Conservation (phyloP, 78 protist genomes). For the Pigoraptor vietnamica region DNA sequence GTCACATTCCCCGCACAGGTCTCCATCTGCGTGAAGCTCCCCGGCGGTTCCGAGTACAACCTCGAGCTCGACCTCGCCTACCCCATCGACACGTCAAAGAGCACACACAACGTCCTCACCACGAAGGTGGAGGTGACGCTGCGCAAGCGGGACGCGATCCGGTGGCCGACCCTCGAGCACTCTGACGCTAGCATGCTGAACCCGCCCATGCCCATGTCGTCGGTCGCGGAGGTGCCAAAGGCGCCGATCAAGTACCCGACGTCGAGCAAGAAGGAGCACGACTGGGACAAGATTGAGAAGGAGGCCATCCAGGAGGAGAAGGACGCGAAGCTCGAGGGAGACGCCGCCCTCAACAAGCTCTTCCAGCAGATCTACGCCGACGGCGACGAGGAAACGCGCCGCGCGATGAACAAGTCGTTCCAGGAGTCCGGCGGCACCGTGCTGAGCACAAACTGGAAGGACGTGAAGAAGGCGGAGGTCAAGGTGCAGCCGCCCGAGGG, state of each 20-base stretch:
- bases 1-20: not conserved
- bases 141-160: not conserved
- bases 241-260: conserved; percentile 15
- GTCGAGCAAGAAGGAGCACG: not conserved
- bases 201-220: not conserved
- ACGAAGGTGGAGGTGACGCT: conserved; percentile 41
- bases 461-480: conserved; percentile 50
- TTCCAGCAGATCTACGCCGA: conserved; percentile 50
- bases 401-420: conserved; percentile 80
- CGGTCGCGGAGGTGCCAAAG: not conserved
- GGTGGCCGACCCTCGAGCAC: conserved; percentile 35
- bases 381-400: conserved; percentile 34
- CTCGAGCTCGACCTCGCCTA: not conserved
- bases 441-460: conserved; percentile 80
- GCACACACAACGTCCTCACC: not conserved
- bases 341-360: conserved; percentile 52
- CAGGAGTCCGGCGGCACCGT: conserved; percentile 76
- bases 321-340: conserved; percentile 56
- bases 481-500: conserved; percentile 46
- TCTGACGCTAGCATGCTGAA: not conserved
- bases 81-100: not conserved
- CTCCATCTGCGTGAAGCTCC: not conserved
- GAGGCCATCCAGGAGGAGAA: conserved; percentile 38
- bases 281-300: conserved; percentile 47
- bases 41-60: not conserved